Conservation (phyloP, 306 rosid species). For the Cotoneaster glaucophyllus region DNA sequence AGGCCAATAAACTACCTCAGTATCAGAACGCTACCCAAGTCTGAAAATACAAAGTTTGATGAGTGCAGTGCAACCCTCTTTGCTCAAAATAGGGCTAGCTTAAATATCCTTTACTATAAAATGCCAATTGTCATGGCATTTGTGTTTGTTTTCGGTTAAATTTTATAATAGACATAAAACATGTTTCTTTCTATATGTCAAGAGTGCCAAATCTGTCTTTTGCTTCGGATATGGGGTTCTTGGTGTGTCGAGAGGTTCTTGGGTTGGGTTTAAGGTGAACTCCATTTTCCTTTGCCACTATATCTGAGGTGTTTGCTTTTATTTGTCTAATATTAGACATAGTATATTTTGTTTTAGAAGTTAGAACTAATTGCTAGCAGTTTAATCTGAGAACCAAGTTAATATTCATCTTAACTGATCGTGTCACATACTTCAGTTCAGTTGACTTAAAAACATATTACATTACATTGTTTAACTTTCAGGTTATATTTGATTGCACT, state of each 20-base stretch:
- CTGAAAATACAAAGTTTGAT: slow-evolving; percentile 25
- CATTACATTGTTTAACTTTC: background rate
- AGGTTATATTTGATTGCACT: background rate
- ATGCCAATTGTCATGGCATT: background rate
- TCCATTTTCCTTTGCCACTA: background rate
- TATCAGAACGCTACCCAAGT: slow-evolving; percentile 45
- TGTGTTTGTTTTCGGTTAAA: background rate
- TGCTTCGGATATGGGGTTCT: background rate
- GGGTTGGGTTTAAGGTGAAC: background rate
- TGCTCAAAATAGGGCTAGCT: no score
- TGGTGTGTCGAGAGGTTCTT: background rate
- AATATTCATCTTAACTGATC: no score
- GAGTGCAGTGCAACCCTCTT: no score
- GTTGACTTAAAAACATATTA: no score
- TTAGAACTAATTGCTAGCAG: background rate
- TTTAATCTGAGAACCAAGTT: background rate
- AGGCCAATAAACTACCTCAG: slow-evolving; percentile 38
- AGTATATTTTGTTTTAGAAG: background rate
- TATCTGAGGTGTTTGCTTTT: background rate
- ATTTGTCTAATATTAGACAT: background rate
- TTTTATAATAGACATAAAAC: background rate
- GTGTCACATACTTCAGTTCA: no score
- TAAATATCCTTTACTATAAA: no score
- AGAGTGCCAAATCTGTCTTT: background rate
- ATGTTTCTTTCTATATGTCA: background rate